Evolutionary conservation across 78 protist genomes (phyloP), one percentile per base, ranked within the genome.

Genomic region (Cyanophora paradoxa): DNA sequence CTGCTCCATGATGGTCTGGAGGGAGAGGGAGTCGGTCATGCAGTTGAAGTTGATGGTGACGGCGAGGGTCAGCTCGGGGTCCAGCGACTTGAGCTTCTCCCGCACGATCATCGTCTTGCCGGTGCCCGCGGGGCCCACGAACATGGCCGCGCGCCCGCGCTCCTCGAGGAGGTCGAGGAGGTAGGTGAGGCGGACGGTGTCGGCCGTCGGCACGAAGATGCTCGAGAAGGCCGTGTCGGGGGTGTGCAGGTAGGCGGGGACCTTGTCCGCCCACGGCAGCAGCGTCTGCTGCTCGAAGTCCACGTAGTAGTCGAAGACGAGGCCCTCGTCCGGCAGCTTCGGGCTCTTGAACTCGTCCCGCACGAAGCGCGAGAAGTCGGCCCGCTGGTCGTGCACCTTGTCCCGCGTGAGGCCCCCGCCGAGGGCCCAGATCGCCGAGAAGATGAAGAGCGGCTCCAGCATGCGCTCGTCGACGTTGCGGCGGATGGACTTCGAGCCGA

Each of bases 101-200:
- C 30, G 3, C 24, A 87, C 19, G 28, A 87, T 13, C 44, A 46
- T 57, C 22, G 92, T 89, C 88, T 92, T 92, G 28, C 93, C 96
- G 20, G 84, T 56, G 30, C 96, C 96, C 0, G 92, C 84, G 20
- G n/a, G 20, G 40, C 96, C 96, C 16, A 86, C 86, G 24, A 85
- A 79, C 83, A 92, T 58, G 22, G 80, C 78, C 33, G 88, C 83
- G 30, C 17, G 17, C 41, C 28, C 22, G n/a, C 20, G 24, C 1
- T 28, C 30, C 19, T 76, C 17, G 20, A 88, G 36, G 63, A 42
- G 24, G 6, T 3, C 19, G 36, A 83, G 7, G 31, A 82, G 28
- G 65, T 22, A 63, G 3, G 54, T 17, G 11, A 30, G 1, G 3
- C 90, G 48, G 37, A 80, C 83, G 13, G 90, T 81, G 40, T 82